Evolutionary conservation across 1,139 yeast species (phyloP), one percentile per base, ranked within the genome.

Genomic region (Taphrina wiesneri): DNA sequence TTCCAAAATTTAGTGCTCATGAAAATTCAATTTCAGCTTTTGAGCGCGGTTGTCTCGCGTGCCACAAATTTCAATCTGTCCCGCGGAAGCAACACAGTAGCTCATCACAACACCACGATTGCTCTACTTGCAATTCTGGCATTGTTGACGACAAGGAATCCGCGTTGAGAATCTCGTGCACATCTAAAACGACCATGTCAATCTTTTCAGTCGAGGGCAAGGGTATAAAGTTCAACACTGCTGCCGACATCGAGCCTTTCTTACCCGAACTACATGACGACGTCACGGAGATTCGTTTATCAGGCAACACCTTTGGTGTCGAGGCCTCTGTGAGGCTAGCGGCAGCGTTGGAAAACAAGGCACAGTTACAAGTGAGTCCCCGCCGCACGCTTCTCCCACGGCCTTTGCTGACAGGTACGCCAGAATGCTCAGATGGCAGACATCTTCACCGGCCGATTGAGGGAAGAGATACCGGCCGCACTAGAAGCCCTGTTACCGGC

Each of bases 291-390:
- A 80, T 92, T 68, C 96, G 90, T 75, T 81, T 93, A 66, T 87
- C 92, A 21, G 99, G 99, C 71, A 93, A 93, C 79, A 92, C 99
- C 52, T 85, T 91, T 70, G 97, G 99, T 67, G 86, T 91, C 67
- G 96, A 86, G 60, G 96, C 97, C 5, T 88, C 96, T 45, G 81
- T 83, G 73, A 83, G 84, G 23, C 78, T 92, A 66, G 90, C 95
- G 57, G 80, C 82, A 65, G 82, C 85, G 77, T 90, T 62, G 73
- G 74, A 47, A 71, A 75, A 54, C 75, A 80, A 68, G 73, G 75
- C 26, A 70, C 76, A 71, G 74, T 82, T 73, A 71, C 85, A 80
- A 70, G 81, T 81, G 65, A 77, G 86, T 25, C 26, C n/a, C 28
- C 23, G 13, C 32, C 21, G 17, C 45, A 28, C 41, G 13, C 11